These are phyloP conservation scores for Phaeosphaeriaceae sp. DNA, from an alignment of 2,329 filamentous ascomycete species.

Conservation along the genomic window DNA sequence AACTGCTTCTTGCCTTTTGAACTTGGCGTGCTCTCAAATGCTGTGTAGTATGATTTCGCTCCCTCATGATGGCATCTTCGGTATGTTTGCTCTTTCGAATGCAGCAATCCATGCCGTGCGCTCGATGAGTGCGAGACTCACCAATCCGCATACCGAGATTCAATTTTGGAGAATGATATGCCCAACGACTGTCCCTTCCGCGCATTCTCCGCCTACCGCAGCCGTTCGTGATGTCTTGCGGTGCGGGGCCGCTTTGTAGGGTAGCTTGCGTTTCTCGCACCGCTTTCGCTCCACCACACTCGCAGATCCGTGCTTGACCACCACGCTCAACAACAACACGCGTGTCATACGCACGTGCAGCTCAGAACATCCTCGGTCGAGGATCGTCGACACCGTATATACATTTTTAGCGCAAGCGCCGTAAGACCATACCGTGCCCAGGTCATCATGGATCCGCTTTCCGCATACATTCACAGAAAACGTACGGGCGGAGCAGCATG, in stretches of 20 bases:
- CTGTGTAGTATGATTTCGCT: not conserved
- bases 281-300: not conserved
- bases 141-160: not conserved
- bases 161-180: not conserved
- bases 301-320: not conserved
- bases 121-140: not conserved
- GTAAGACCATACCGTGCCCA: not conserved
- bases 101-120: not conserved
- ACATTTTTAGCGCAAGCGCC: not conserved
- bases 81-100: not conserved
- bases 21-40: not conserved
- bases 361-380: not conserved
- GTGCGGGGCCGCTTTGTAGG: not conserved
- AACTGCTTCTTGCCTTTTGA: not conserved
- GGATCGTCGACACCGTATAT: not conserved
- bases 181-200: not conserved
- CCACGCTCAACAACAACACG: not conserved
- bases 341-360: not conserved
- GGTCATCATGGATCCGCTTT: not conserved
- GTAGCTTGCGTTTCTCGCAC: not conserved
- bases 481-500: not conserved
- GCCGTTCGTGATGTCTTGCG: not conserved
- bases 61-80: not conserved
- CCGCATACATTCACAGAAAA: too few species aligned
- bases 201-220: not conserved